Evolutionary conservation across 306 rosid genomes (phyloP).

Genomic region (Medicago lupulina): DNA sequence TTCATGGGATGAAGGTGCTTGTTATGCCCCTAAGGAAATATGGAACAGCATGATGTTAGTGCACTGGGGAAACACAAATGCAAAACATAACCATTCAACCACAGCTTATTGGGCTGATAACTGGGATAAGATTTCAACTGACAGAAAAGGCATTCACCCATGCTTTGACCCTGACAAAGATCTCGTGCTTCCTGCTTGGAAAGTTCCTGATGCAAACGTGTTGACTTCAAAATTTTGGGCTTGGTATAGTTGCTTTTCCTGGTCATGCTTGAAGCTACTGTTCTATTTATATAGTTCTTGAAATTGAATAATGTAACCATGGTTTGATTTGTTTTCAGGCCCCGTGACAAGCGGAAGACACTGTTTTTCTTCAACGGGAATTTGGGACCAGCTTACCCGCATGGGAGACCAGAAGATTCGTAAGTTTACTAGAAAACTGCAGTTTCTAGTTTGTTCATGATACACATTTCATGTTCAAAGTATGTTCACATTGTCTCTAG

Average conservation of each 20-base stretch:
- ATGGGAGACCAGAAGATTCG: conserved; percentile 78
- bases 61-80: conserved; percentile 98
- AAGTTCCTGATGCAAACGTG: conserved; percentile 69
- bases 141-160: conserved; percentile 79
- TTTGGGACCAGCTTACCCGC: conserved; percentile 76
- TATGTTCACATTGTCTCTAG: conserved; percentile 4
- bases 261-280: conserved; percentile 15
- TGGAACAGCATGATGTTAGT: conserved; percentile 98
- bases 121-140: conserved; percentile 77
- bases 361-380: conserved; percentile 91
- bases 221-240: conserved; percentile 74
- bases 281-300: conserved; percentile 17
- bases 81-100: conserved; percentile 90
- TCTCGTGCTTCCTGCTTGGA: conserved; percentile 99
- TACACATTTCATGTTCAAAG: background rate
- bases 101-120: conserved; percentile 95
- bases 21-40: conserved; percentile 99
- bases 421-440: conserved; percentile 52
- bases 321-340: conserved; percentile 56
- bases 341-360: conserved; percentile 73
- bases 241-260: conserved; percentile 56
- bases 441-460: background rate
- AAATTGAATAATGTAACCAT: conserved; percentile 22
- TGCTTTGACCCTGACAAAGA: conserved; percentile 96
- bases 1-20: conserved; percentile 99